Evolutionary conservation across 2,329 filamentous ascomycete genomes (phyloP), one percentile per base, ranked within the genome.

Genomic region (Calonectria naviculata): DNA sequence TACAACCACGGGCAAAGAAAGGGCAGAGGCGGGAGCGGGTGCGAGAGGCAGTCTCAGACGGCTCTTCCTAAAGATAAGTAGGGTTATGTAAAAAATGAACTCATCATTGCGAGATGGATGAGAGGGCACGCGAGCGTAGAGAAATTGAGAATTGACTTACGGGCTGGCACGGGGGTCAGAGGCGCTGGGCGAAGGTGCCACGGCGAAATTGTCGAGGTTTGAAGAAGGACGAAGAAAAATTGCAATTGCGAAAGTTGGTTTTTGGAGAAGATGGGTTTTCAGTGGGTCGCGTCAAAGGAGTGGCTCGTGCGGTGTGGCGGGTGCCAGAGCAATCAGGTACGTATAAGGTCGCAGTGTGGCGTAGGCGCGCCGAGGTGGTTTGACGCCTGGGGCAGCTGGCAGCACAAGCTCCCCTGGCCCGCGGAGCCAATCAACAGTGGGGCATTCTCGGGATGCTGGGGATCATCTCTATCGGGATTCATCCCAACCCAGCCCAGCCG

Each of bases 11-110:
- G 28, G 71, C 49, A 36, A 56, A 44, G 26, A 31, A 63, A 38
- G 31, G 31, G 34, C 61, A 36, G 38, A 65, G 41, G 68, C 75
- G 42, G 70, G 38, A 52, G 68, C 73, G 70, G 65, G 62, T 76
- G 76, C 76, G 78, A 78, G 68, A 75, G 78, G 79, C 76, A 74
- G 84, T 85, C 84, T 85, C 79, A 85, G 83, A 85, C 84, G 84
- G 84, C 84, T 85, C 84, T 85, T 85, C 84, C 84, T 85, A 83
- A 78, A 80, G 76, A 75, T 74, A 76, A 77, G 74, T 73, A 79
- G 83, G 83, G 83, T 83, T 83, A 66, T 78, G 73, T 81, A 80
- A 80, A 77, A 46, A 83, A 81, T 78, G 73, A 79, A 79, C 77
- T 84, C 84, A 85, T 85, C 84, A 85, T 85, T 58, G 74, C 78